These are phyloP conservation scores for Quercus wislizeni DNA, from an alignment of 306 rosid species.

Conservation along the genomic window DNA sequence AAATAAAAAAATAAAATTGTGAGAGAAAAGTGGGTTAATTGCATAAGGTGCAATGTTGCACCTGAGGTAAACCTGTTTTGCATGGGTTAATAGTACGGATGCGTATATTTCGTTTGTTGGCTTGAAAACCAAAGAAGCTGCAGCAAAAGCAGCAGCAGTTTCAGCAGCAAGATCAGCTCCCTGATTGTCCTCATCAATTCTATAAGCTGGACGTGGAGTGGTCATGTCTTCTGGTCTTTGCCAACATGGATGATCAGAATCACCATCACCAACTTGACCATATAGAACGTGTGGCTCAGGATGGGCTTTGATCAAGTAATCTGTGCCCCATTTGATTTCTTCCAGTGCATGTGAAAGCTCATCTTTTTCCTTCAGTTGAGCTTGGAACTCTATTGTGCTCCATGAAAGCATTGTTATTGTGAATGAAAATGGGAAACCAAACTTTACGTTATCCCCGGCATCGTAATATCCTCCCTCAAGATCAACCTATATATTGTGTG, in stretches of 20 bases:
- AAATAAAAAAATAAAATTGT: too few species aligned
- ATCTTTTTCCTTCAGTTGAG: constrained; percentile 3
- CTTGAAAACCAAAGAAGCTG: constrained; percentile 50
- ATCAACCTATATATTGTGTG: constrained; percentile 23
- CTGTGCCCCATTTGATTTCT: constrained; percentile 67
- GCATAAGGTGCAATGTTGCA: too few species aligned
- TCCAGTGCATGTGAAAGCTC: constrained; percentile 41
- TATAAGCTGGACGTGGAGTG: constrained; percentile 30
- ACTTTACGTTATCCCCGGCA: constrained; percentile 65
- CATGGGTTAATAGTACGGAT: constrained; percentile 33
- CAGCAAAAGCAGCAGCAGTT: constrained; percentile 59
- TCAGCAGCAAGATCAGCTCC: constrained; percentile 70
- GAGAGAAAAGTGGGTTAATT: too few species aligned
- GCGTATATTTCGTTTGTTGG: constrained; percentile 14
- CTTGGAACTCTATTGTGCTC: constrained; percentile 51
- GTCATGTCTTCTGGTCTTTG: constrained; percentile 74
- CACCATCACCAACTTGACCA: constrained; percentile 51
- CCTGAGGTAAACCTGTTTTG: constrained; percentile 43
- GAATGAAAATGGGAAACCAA: constrained; percentile 67
- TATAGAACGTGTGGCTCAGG: constrained; percentile 31
- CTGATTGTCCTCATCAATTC: constrained; percentile 33
- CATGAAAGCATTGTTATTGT: constrained; percentile 67
- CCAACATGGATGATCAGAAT: constrained; percentile 64
- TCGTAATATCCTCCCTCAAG: constrained; percentile 76
- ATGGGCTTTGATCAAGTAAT: constrained; percentile 60